Evolutionary conservation across 2,329 filamentous ascomycete genomes (phyloP).

Genomic region (Trichoderma gracile): DNA sequence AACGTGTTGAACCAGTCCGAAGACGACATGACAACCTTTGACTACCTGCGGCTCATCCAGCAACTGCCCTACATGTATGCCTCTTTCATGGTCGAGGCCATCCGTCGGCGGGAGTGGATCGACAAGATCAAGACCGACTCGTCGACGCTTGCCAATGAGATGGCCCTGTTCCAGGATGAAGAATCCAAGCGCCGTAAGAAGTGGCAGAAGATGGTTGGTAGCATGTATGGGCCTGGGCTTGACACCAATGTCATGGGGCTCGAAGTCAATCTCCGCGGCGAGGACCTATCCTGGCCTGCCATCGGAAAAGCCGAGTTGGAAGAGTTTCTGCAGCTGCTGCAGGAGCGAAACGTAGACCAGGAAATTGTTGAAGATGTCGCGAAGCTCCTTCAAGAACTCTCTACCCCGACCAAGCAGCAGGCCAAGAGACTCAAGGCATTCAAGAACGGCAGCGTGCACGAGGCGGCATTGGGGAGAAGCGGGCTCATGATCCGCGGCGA

Average conservation of each 20-base stretch:
- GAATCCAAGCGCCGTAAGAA: constrained; percentile 84
- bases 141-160: constrained; percentile 84
- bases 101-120: constrained; percentile 84
- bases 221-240: constrained; percentile 66
- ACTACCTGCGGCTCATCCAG: constrained; percentile 76
- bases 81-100: constrained; percentile 80
- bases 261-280: constrained; percentile 81
- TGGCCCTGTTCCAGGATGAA: constrained; percentile 89
- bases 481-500: constrained; percentile 84
- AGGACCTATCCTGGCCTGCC: constrained; percentile 76
- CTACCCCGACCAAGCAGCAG: constrained; percentile 81
- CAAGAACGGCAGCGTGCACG: constrained; percentile 93
- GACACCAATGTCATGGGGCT: constrained; percentile 73
- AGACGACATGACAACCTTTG: constrained; percentile 77
- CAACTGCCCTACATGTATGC: constrained; percentile 88
- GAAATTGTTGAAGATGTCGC: constrained; percentile 69
- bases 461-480: constrained; percentile 82
- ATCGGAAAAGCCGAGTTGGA: constrained; percentile 75
- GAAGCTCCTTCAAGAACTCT: constrained; percentile 76
- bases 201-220: constrained; percentile 85
- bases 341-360: constrained; percentile 64
- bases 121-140: constrained; percentile 90
- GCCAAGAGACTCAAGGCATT: constrained; percentile 87
- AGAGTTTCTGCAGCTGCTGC: constrained; percentile 68
- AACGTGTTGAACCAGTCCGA: constrained; percentile 69